phyloP scores from a whole-genome alignment of 2,329 filamentous ascomycete species.

The Shiraia bambusicola region DNA sequence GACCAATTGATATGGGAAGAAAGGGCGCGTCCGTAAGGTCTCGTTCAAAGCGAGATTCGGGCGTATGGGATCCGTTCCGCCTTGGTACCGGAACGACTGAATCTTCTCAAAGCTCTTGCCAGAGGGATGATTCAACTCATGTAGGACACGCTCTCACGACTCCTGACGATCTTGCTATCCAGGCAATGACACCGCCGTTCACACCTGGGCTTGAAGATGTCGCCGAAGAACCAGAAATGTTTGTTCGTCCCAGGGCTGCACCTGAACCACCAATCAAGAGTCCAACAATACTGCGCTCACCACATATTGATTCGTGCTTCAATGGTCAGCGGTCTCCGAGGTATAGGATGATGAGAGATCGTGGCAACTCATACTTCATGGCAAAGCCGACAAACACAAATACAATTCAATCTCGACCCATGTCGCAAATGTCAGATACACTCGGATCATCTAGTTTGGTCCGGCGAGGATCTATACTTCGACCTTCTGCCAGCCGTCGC shows the following conservation, averaged over 20 bases:
- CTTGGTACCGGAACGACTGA: constrained; percentile 18
- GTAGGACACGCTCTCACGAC: constrained; percentile 47
- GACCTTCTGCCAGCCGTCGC: constrained; percentile 23
- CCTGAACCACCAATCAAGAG: constrained; percentile 32
- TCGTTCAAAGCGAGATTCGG: constrained; percentile 34
- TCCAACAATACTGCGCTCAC: constrained; percentile 29
- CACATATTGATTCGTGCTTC: constrained; percentile 33
- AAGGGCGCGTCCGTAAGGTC: constrained; percentile 4
- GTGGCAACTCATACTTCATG: constrained; percentile 26
- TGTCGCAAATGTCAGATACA: constrained; percentile 49
- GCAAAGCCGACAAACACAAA: constrained; percentile 23
- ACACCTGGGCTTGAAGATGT: constrained; percentile 43
- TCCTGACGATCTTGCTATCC: constrained; percentile 44
- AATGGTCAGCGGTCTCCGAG: constrained; percentile 25
- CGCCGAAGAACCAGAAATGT: constrained; percentile 41
- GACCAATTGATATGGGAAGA: constrained; percentile 3
- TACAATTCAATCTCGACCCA: constrained; percentile 30
- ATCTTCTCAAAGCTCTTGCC: constrained; percentile 18
- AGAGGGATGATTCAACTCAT: constrained; percentile 30
- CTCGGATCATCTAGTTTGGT: constrained; percentile 46
- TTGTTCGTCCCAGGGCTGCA: constrained; percentile 37
- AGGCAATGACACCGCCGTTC: constrained; percentile 45
- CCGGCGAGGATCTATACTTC: constrained; percentile 24
- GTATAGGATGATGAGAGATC: constrained; percentile 15
- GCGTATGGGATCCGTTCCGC: constrained; percentile 34